Evolutionary conservation across 179 eudicot species (phyloP), one percentile per base, ranked within the genome.

Genomic region (Spergularia azorica): DNA sequence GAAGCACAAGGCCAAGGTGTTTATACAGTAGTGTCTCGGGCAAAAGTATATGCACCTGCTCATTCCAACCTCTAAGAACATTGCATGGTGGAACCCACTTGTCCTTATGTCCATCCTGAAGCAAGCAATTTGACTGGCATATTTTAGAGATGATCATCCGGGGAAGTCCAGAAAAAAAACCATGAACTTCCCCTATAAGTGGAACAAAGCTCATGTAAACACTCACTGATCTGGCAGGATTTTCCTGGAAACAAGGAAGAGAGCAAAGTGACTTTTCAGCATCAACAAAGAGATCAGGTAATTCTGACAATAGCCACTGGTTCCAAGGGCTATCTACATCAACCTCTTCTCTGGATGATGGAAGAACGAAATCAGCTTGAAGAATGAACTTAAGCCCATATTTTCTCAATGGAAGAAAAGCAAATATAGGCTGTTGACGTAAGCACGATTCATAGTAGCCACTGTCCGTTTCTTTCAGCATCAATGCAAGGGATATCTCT

Each of bases 41-140:
- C 75, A 95, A 84, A 72, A 95, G 89, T 56, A 75, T 66, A 63
- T 77, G 88, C 51, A 90, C 86, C 76, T 88, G 86, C 65, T 88
- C 89, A 76, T 85, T 85, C 97, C 99, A 95, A 70, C 84, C 85
- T 78, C 94, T 87, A 48, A 95, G 70, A 76, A 90, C 94, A 85
- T 89, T 87, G 88, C 99, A 91, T n/a, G 99, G 98, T 74, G 91
- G 91, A 74, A 93, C 95, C 98, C 98, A 95, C 59, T 84, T 84
- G 63, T 77, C 76, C 12, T 78, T 81, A 76, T 72, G 78, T 36
- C 97, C 96, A 83, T 93, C 94, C 76, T 85, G 83, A 77, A 95
- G 91, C 80, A 95, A 82, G 84, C 99, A 95, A 74, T 89, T 90
- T 26, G 94, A 85, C 78, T 80, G 80, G 55, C 97, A 88, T 70